These are phyloP conservation scores for Chaetomium strumarium DNA, from an alignment of 2,329 filamentous ascomycete genomes.

Conservation along the genomic window DNA sequence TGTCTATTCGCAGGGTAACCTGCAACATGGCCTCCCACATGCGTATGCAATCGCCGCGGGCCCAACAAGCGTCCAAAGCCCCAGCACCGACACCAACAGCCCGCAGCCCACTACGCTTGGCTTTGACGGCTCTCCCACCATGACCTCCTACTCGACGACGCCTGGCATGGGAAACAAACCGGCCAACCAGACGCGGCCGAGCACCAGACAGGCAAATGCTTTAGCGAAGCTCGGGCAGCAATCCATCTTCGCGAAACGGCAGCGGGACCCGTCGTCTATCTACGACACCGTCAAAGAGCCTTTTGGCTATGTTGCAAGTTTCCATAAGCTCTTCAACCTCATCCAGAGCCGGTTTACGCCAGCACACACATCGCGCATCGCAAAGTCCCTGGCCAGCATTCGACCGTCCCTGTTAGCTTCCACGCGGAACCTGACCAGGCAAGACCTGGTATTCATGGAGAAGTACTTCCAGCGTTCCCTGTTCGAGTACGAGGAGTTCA, in stretches of 20 bases:
- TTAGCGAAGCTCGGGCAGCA: constrained; percentile 40
- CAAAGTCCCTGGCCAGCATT: constrained; percentile 81
- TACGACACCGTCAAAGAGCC: constrained; percentile 87
- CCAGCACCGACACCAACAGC: constrained; percentile 59
- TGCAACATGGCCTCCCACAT: constrained; percentile 58
- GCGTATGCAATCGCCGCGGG: constrained; percentile 60
- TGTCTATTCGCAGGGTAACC: constrained; percentile 50
- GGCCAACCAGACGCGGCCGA: constrained; percentile 32
- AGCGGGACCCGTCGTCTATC: constrained; percentile 72
- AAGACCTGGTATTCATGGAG: constrained; percentile 95
- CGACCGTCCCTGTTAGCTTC: constrained; percentile 90
- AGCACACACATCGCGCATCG: constrained; percentile 74
- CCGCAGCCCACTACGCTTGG: constrained; percentile 48
- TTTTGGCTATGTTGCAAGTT: constrained; percentile 84
- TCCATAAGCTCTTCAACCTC: constrained; percentile 79
- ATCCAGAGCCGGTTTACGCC: constrained; percentile 72
- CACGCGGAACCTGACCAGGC: constrained; percentile 77
- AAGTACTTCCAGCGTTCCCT: constrained; percentile 92
- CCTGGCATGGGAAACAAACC: constrained; percentile 16
- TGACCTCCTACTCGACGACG: constrained; percentile 30
- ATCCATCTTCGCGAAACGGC: constrained; percentile 51
- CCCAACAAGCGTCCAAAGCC: constrained; percentile 57
- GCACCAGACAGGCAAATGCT: constrained; percentile 40
- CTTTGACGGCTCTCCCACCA: constrained; percentile 51
- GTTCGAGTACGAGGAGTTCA: constrained; percentile 89